Percentiles rank a stretch among this genome's conserved stretches.
Conservation (phyloP, 768 basidiomycete genomes). For the Amanita rubescens region DNA sequence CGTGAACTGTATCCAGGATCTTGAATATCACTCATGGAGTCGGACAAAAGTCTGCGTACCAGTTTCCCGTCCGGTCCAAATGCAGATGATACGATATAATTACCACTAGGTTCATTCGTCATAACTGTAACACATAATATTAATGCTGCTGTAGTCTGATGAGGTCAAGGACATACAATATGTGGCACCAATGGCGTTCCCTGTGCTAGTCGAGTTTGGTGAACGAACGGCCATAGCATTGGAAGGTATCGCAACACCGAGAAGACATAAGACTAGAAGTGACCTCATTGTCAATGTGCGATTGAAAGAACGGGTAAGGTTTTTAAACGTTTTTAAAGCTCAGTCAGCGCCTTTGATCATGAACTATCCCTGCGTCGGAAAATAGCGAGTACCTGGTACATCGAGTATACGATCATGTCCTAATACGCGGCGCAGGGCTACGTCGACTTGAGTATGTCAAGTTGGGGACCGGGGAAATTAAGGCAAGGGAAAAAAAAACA, state of each 20-base stretch:
- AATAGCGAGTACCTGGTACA: no score
- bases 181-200: conserved; percentile 17
- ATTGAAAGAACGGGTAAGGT: no score
- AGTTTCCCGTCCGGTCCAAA: conserved; percentile 36
- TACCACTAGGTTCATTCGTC: conserved; percentile 40
- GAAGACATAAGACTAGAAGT: neutral
- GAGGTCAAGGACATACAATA: conserved; percentile 16
- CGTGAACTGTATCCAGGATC: conserved; percentile 17
- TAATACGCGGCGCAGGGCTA: no score
- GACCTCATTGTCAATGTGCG: neutral
- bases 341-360: no score
- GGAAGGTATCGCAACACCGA: neutral
- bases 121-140: conserved; percentile 28
- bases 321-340: no score
- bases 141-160: neutral
- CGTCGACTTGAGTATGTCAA: no score
- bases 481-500: no score
- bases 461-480: no score
- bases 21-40: neutral
- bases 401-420: no score
- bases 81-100: conserved; percentile 21
- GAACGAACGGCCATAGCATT: neutral
- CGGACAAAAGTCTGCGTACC: conserved; percentile 18
- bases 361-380: no score
- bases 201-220: neutral